Percentiles rank a stretch among this genome's conserved stretches.
Evolutionary conservation across 2,329 filamentous ascomycete genomes (phyloP).

Genomic region (Pyricularia sp.): DNA sequence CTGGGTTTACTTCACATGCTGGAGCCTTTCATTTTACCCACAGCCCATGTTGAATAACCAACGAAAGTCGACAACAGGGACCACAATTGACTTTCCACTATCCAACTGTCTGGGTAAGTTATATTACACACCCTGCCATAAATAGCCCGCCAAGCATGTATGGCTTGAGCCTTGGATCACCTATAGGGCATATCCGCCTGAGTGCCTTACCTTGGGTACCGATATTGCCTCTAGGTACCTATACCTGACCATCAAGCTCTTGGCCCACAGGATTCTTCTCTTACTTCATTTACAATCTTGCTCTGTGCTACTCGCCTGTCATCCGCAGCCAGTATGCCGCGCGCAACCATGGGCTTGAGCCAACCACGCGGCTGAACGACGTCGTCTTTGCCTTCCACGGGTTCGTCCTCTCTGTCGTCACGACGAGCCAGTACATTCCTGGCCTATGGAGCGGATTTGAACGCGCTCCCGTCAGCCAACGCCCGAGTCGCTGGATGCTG

Average conservation of each 20-base stretch:
- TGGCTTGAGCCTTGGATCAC: background rate
- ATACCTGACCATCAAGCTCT: background rate
- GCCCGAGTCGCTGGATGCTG: slow-evolving; percentile 50
- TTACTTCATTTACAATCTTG: slow-evolving; percentile 66
- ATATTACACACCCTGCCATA: background rate
- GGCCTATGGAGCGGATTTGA: slow-evolving; percentile 63
- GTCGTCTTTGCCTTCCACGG: slow-evolving; percentile 81
- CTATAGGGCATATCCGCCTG: background rate
- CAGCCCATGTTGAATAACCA: slow-evolving; percentile 74
- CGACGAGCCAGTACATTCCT: slow-evolving; percentile 65
- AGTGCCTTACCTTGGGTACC: background rate
- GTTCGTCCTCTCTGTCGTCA: slow-evolving; percentile 59
- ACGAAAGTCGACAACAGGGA: slow-evolving; percentile 69
- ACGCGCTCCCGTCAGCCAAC: slow-evolving; percentile 41
- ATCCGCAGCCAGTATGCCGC: slow-evolving; percentile 77
- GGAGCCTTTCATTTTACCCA: slow-evolving; percentile 90
- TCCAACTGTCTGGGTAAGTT: slow-evolving; percentile 54
- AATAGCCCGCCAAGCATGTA: background rate
- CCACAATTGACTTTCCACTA: slow-evolving; percentile 80
- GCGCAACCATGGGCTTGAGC: slow-evolving; percentile 64
- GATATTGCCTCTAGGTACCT: too few relatives aligned
- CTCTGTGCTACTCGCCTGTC: slow-evolving; percentile 69
- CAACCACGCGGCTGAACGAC: slow-evolving; percentile 86
- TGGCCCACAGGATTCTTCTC: slow-evolving; percentile 50
- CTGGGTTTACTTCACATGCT: slow-evolving; percentile 67